A percentile compares a stretch with the other conserved stretches of the same genome.
phyloP scores from a whole-genome alignment of 805 yeast genomes.

The Cephaloascus albidus region DNA sequence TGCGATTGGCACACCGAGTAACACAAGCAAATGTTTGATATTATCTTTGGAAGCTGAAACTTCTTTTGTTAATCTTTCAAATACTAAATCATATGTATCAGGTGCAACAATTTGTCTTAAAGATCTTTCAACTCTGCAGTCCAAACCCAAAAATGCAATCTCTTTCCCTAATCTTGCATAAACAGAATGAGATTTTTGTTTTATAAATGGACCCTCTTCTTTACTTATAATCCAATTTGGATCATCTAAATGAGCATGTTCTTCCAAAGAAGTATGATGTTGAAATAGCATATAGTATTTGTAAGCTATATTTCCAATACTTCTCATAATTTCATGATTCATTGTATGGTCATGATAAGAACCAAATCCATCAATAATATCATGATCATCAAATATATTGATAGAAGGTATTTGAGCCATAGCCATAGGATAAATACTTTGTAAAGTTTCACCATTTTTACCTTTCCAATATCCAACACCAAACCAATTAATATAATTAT shows the following conservation, averaged over 20 bases:
- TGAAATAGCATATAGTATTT: slow-evolving; percentile 87
- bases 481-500: slow-evolving; percentile 79
- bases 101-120: slow-evolving; percentile 44
- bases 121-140: slow-evolving; percentile 88
- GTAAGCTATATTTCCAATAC: slow-evolving; percentile 73
- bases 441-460: slow-evolving; percentile 52
- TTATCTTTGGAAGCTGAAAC: slow-evolving; percentile 37
- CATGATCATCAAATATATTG: slow-evolving; percentile 91
- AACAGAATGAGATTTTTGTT: slow-evolving; percentile 55
- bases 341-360: slow-evolving; percentile 73
- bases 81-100: slow-evolving; percentile 51
- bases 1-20: slow-evolving; percentile 92
- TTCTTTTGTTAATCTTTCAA: slow-evolving; percentile 51
- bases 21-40: slow-evolving; percentile 66
- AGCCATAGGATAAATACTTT: slow-evolving; percentile 62
- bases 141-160: slow-evolving; percentile 69
- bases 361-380: slow-evolving; percentile 94
- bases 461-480: slow-evolving; percentile 87
- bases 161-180: slow-evolving; percentile 69
- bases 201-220: slow-evolving; percentile 58
- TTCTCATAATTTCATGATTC: slow-evolving; percentile 56
- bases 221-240: slow-evolving; percentile 57
- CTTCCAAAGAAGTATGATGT: slow-evolving; percentile 57
- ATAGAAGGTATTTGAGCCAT: slow-evolving; percentile 77
- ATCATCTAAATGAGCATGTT: slow-evolving; percentile 26